Evolutionary conservation across 805 yeast species (phyloP).

Genomic region (Candida parachauliodes): DNA sequence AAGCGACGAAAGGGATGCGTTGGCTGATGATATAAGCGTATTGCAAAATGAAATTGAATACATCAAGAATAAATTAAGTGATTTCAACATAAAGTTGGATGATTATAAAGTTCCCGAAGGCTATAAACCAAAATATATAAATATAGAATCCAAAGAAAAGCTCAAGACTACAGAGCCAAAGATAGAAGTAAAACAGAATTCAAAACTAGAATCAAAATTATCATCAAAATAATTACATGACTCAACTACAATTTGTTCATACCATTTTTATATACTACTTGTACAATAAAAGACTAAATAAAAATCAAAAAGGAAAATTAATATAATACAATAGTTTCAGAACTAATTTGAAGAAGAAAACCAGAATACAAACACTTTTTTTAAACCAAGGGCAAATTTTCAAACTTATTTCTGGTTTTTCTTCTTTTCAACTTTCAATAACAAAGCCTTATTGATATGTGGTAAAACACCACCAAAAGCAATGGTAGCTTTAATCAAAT

Average conservation of each 20-base stretch:
- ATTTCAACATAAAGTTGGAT: slow-evolving; percentile 39
- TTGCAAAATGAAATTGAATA: slow-evolving; percentile 68
- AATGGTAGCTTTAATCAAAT: slow-evolving; percentile 89
- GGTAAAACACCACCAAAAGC: slow-evolving; percentile 99
- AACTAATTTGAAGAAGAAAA: too few species aligned
- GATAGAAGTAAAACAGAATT: neutral
- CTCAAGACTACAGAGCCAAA: neutral
- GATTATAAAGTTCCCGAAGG: slow-evolving; percentile 46
- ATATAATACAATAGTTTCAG: slow-evolving; percentile 3
- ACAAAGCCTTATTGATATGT: slow-evolving; percentile 78
- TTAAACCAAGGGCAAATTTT: neutral
- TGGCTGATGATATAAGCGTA: slow-evolving; percentile 68
- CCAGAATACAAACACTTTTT: neutral
- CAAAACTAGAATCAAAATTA: neutral
- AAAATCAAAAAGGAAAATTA: neutral
- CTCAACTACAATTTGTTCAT: too few species aligned
- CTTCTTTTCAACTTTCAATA: slow-evolving; percentile 71
- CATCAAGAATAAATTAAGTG: slow-evolving; percentile 46
- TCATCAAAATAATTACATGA: neutral
- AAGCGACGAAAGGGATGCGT: slow-evolving; percentile 53
- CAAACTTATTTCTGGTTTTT: slow-evolving; percentile 19
- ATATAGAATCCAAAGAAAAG: slow-evolving; percentile 9
- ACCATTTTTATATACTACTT: neutral
- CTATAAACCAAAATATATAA: slow-evolving; percentile 15
- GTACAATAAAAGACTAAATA: neutral